phyloP scores from a whole-genome alignment of 2,329 filamentous ascomycete genomes.

The Falciphora oryzae region DNA sequence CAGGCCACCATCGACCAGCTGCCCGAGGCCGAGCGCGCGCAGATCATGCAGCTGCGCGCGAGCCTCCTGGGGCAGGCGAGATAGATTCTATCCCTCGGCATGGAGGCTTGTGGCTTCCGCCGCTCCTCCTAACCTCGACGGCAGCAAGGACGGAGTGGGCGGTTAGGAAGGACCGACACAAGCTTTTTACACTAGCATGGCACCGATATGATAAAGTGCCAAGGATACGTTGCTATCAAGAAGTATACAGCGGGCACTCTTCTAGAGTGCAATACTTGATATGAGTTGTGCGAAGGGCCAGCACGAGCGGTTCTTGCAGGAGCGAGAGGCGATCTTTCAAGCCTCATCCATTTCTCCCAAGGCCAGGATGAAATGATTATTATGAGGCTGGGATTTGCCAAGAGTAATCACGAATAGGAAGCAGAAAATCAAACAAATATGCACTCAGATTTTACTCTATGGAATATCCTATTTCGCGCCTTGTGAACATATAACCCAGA shows the following conservation, averaged over 20 bases:
- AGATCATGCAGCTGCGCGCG: constrained; percentile 73
- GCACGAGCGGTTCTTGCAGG: not conserved
- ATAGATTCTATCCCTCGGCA: not conserved
- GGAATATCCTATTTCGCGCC: not conserved
- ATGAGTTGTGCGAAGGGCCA: not conserved
- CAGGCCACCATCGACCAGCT: constrained; percentile 75
- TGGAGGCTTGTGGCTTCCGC: too few species aligned
- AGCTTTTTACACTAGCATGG: too few species aligned
- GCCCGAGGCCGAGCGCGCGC: constrained; percentile 66
- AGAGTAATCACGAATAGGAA: not conserved
- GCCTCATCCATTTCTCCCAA: not conserved
- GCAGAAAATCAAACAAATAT: not conserved
- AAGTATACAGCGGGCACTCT: not conserved
- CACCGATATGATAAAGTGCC: not conserved
- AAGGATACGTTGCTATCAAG: not conserved
- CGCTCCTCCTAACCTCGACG: too few species aligned
- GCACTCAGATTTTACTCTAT: not conserved
- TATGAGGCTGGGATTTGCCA: too few species aligned
- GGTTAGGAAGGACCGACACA: not conserved
- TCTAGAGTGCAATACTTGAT: too few species aligned
- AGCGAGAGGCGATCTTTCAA: not conserved
- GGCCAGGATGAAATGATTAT: too few species aligned
- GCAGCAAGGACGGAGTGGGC: not conserved
- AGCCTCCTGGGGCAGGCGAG: constrained; percentile 24
- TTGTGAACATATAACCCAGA: not conserved